Evolutionary conservation across 371 early-diverging fungal species (phyloP).

Genomic region (Mortierella sp.): DNA sequence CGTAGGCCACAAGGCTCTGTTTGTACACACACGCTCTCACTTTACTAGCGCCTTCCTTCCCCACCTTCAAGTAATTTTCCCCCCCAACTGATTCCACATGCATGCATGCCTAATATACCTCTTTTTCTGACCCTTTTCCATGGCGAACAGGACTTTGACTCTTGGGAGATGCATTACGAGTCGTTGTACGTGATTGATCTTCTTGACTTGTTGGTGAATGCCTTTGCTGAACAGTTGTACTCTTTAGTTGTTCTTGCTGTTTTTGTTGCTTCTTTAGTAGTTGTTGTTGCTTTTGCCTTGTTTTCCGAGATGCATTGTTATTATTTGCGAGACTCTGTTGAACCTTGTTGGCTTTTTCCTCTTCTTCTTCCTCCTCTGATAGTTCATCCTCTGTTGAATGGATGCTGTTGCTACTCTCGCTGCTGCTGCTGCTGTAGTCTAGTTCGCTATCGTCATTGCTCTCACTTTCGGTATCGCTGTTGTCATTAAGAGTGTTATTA

Average conservation of each 20-base stretch:
- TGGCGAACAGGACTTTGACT: slow-evolving; percentile 3
- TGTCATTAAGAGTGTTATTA: background rate
- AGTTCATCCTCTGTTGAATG: slow-evolving; percentile 28
- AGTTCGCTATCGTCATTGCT: slow-evolving; percentile 22
- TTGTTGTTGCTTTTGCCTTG: slow-evolving; percentile 11
- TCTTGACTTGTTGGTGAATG: background rate
- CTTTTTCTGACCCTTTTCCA: slow-evolving; percentile 16
- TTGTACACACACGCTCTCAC: background rate
- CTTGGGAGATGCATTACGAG: no score
- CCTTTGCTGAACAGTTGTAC: background rate
- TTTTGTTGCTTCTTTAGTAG: slow-evolving; percentile 4
- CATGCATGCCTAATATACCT: slow-evolving; percentile 10
- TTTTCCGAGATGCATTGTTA: background rate
- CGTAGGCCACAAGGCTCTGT: background rate
- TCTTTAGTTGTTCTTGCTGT: background rate
- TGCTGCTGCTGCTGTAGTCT: slow-evolving; percentile 31
- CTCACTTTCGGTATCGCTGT: slow-evolving; percentile 22
- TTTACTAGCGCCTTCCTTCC: background rate
- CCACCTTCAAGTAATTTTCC: background rate
- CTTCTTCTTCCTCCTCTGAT: slow-evolving; percentile 32
- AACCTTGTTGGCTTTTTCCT: slow-evolving; percentile 14
- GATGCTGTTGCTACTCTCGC: slow-evolving; percentile 48
- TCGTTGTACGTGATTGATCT: background rate
- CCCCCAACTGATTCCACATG: background rate
- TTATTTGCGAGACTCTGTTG: slow-evolving; percentile 1